These are phyloP conservation scores for Dactylellina drechsleri DNA, from an alignment of 2,329 filamentous ascomycete genomes.

Conservation along the genomic window DNA sequence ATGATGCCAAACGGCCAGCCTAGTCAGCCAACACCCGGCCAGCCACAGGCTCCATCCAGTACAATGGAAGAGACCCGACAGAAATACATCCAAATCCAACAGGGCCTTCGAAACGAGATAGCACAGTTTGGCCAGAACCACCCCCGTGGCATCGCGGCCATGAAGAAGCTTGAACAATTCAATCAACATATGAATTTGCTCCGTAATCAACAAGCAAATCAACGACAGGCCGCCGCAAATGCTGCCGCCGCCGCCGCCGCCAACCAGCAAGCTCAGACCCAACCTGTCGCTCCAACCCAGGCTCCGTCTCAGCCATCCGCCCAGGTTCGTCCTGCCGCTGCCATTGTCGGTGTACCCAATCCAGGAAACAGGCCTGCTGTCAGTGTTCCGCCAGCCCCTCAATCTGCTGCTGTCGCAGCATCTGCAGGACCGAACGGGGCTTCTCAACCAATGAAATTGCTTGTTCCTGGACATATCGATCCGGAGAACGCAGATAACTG, in stretches of 20 bases:
- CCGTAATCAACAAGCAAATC: constrained; percentile 44
- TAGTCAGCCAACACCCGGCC: constrained; percentile 18
- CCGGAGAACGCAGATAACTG: constrained; percentile 53
- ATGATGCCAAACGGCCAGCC: constrained; percentile 42
- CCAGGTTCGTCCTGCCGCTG: constrained; percentile 23
- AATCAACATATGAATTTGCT: constrained; percentile 50
- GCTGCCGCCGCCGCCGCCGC: constrained; percentile 24
- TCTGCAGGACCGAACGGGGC: constrained; percentile 11
- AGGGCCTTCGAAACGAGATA: constrained; percentile 45
- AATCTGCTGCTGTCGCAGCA: neutral
- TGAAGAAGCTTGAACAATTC: constrained; percentile 51
- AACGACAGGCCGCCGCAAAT: constrained; percentile 33
- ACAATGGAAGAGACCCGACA: constrained; percentile 48
- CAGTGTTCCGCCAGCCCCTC: constrained; percentile 1
- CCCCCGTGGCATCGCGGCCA: constrained; percentile 37
- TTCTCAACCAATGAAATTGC: constrained; percentile 46
- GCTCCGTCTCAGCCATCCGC: constrained; percentile 10
- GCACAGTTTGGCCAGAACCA: constrained; percentile 39
- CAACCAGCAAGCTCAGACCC: constrained; percentile 15
- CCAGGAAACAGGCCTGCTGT: constrained; percentile 10
- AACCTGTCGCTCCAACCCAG: neutral
- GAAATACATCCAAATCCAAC: constrained; percentile 49
- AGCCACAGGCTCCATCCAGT: constrained; percentile 29
- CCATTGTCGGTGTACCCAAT: neutral
- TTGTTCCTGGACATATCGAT: constrained; percentile 51